Conservation (phyloP, 805 yeast species). For the Lachancea sp. region DNA sequence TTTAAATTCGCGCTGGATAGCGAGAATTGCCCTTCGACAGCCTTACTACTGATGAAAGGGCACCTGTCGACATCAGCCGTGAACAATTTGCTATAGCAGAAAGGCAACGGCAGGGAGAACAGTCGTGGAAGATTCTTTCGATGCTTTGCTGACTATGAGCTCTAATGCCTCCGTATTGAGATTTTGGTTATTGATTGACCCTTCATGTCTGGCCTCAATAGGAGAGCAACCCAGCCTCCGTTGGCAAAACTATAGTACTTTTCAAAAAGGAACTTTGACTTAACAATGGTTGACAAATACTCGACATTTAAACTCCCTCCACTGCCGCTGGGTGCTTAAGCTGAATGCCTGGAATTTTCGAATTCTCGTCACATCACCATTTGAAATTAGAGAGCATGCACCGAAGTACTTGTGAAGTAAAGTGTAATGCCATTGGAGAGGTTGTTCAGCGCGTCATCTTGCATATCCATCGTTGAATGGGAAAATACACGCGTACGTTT, state of each 20-base stretch:
- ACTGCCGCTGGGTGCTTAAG: no score
- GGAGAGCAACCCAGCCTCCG: constrained; percentile 5
- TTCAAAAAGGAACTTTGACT: background rate
- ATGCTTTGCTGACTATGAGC: background rate
- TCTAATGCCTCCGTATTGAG: background rate
- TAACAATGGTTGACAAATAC: background rate
- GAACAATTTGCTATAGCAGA: no score
- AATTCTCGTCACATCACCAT: no score
- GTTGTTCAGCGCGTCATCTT: constrained; percentile 4
- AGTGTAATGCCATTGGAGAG: constrained; percentile 1
- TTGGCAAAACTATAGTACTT: background rate
- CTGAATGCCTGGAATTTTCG: no score
- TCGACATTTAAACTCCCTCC: no score
- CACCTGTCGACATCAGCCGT: no score
- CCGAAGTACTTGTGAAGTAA: background rate
- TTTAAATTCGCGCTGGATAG: no score
- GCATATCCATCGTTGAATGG: background rate
- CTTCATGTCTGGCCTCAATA: constrained; percentile 7
- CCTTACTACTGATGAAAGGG: no score
- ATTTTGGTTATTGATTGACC: constrained; percentile 1
- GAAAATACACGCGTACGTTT: background rate
- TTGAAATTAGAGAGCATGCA: background rate
- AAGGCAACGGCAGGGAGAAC: no score
- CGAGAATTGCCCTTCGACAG: no score
- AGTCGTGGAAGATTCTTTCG: background rate